Base-by-base conservation (phyloP, 768 basidiomycete genomes). In the Pleurotus platypus region DNA sequence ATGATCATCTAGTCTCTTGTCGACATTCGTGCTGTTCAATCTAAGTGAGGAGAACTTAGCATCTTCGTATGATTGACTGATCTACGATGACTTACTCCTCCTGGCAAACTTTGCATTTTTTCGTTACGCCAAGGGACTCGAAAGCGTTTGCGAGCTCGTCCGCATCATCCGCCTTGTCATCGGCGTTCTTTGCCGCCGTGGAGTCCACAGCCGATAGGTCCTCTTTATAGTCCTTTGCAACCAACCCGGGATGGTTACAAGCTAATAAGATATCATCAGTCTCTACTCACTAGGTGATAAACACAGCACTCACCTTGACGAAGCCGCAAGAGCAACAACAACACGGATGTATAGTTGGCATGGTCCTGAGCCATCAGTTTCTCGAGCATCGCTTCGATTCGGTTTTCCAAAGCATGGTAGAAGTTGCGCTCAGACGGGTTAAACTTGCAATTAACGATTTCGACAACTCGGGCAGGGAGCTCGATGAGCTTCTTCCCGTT, bases 211-310 rank as follows among this genome's bases (percentile, higher is more conserved):
- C 94, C 48, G 91, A 92, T 18, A 78, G 72, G 65, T 95, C 94
- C 12, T 76, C 70, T 68, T 77, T 78, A 72, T 87, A 87, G 68
- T 90, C 89, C 59, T 89, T 85, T 2, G 86, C 82, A 12, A 96
- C 86, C 8, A 97, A 80, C 0, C 82, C 77, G 0, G 94, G 94
- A 64, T 97, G 95, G 63, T 93, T 90, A 67, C 94, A 98, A 0
- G 94, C 94, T 96, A 59, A 5, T 6, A 30, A 27, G 37, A 16
- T 6, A 22, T 18, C 46, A 54, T 18, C 55, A 18, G 61, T 30
- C 45, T 7, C 58, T 20, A 3, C 11, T 56, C 11, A 47, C n/a
- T 6, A 42, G 9, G 20, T 35, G 18, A 8, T 18, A 16, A 15
- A 50, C 9, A 27, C 51, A 27, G 51, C 20, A 67, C 78, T 26